These are phyloP conservation scores for Crithidia fasciculata DNA, from an alignment of 208 protist genomes.

Conservation along the genomic window DNA sequence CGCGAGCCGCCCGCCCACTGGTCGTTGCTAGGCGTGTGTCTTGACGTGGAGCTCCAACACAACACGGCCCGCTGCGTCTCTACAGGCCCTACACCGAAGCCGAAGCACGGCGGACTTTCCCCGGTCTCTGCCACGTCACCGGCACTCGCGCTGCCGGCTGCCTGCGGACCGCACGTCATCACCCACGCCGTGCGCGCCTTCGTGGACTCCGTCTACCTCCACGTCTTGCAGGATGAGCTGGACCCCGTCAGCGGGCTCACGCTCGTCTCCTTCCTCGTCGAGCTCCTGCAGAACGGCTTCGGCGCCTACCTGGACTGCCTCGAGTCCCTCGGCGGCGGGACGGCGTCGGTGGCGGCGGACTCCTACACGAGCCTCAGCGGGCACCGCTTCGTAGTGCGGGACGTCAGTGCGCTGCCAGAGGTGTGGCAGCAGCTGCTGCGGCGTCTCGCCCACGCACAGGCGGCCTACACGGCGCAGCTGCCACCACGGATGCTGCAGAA, in stretches of 20 bases:
- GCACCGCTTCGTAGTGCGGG: conserved; percentile 23
- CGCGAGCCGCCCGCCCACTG: conserved; percentile 14
- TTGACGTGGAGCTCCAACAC: conserved; percentile 3
- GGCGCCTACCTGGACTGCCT: conserved; percentile 31
- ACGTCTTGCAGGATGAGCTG: conserved; percentile 36
- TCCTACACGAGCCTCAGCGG: conserved; percentile 4
- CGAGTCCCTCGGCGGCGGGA: conserved; percentile 15
- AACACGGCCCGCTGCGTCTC: conserved; percentile 20
- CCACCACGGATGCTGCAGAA: conserved; percentile 21
- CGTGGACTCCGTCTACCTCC: conserved; percentile 30
- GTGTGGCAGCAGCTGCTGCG: conserved; percentile 35
- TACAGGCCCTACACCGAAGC: conserved; percentile 7
- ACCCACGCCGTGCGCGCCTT: conserved; percentile 39
- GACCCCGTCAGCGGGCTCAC: conserved; percentile 23
- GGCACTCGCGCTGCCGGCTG: conserved; percentile 22
- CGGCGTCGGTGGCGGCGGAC: conserved; percentile 8
- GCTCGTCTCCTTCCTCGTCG: conserved; percentile 31
- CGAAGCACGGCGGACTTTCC: conserved; percentile 1
- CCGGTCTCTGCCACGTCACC: not conserved
- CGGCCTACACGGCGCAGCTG: conserved; percentile 28
- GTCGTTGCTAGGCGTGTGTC: conserved; percentile 25
- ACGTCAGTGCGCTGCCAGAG: conserved; percentile 21
- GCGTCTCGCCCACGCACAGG: conserved; percentile 21
- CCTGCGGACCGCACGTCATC: conserved; percentile 41
- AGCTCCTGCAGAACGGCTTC: conserved; percentile 44